Evolutionary conservation across 2,329 filamentous ascomycete species (phyloP).

Genomic region (Ceratocystis colombiana): DNA sequence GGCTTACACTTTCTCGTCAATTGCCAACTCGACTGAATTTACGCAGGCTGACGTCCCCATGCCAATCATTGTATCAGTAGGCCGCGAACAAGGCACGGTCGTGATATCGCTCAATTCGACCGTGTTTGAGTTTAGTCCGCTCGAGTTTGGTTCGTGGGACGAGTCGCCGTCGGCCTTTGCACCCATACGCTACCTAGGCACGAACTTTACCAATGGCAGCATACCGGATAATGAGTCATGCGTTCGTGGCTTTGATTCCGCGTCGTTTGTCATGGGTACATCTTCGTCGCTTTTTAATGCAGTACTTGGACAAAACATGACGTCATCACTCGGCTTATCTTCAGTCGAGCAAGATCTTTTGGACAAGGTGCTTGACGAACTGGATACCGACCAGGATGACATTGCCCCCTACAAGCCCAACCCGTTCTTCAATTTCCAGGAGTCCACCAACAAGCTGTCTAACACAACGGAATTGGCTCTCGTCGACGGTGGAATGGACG

Average conservation of each 20-base stretch:
- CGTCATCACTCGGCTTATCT: constrained; percentile 26
- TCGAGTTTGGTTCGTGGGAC: constrained; percentile 57
- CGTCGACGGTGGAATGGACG: constrained; percentile 71
- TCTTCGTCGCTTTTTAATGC: constrained; percentile 74
- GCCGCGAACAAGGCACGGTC: constrained; percentile 37
- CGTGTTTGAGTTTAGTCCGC: constrained; percentile 56
- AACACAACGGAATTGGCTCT: constrained; percentile 51
- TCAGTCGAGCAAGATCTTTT: constrained; percentile 35
- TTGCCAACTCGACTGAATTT: constrained; percentile 39
- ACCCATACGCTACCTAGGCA: constrained; percentile 50
- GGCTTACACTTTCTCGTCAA: constrained; percentile 70
- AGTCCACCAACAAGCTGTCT: constrained; percentile 36
- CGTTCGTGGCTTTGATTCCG: constrained; percentile 62
- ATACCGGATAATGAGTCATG: constrained; percentile 39
- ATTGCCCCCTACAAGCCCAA: constrained; percentile 62
- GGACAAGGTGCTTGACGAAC: constrained; percentile 40
- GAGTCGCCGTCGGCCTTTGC: constrained; percentile 49
- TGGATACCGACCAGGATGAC: constrained; percentile 57
- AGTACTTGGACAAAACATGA: constrained; percentile 45
- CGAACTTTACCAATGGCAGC: constrained; percentile 45
- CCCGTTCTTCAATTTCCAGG: constrained; percentile 46
- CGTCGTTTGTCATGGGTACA: constrained; percentile 71
- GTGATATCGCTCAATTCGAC: constrained; percentile 47
- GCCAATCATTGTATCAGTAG: constrained; percentile 43
- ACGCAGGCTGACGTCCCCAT: constrained; percentile 37